Conservation (phyloP, 805 yeast species). For the Metschnikowia lochheadii region DNA sequence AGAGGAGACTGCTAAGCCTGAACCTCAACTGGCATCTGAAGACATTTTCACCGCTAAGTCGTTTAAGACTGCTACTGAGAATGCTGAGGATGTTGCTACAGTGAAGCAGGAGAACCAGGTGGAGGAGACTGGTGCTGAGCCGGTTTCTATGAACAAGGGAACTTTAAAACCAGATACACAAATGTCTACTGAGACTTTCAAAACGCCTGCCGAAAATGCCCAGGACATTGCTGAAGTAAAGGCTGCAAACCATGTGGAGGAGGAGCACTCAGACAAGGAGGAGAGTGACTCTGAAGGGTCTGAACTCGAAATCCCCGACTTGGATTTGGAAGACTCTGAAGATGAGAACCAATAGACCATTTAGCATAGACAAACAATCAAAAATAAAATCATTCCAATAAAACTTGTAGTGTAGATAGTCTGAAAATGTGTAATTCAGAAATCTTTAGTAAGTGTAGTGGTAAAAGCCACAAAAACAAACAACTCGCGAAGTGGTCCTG, state of each 20-base stretch:
- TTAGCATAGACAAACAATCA: not conserved
- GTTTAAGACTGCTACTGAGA: not conserved
- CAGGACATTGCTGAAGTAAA: constrained; percentile 5
- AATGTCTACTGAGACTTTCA: constrained; percentile 3
- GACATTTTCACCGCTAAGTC: constrained; percentile 7
- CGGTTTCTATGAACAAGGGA: not conserved
- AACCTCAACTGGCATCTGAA: not conserved
- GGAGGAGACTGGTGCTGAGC: not conserved
- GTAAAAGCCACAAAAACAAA: rapidly evolving
- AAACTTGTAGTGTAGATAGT: not conserved
- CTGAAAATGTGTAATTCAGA: not conserved
- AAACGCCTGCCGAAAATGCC: constrained; percentile 1
- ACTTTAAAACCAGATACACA: not conserved
- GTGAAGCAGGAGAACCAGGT: constrained; percentile 8
- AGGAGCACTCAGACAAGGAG: constrained; percentile 1
- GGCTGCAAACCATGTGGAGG: constrained; percentile 1
- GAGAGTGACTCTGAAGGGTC: constrained; percentile 24
- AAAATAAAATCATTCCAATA: not conserved
- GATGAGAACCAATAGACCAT: constrained; percentile 20
- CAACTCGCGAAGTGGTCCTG: constrained; percentile 55
- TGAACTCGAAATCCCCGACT: constrained; percentile 51
- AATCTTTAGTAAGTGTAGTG: no score
- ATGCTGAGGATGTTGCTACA: constrained; percentile 3
- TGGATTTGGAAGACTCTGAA: constrained; percentile 43
- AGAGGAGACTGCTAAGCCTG: not conserved